phyloP scores from a whole-genome alignment of 352 stramenopile genomes.

The Phytophthora tubulina region DNA sequence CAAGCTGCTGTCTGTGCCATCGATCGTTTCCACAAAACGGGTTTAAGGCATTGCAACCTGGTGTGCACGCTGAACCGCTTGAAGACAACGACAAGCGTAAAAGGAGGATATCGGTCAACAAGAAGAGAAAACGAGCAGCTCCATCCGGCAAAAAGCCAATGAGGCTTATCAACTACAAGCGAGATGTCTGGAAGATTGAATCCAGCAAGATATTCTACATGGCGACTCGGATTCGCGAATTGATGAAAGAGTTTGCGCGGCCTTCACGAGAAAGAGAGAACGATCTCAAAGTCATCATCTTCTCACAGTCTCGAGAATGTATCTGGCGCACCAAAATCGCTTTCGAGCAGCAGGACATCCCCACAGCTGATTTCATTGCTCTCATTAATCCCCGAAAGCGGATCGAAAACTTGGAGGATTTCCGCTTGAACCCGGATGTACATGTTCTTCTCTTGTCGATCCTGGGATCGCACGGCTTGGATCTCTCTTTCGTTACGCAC shows the following conservation, averaged over 20 bases:
- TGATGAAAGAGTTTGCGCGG: slow-evolving; percentile 49
- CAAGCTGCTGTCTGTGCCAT: slow-evolving; percentile 56
- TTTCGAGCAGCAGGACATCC: slow-evolving; percentile 64
- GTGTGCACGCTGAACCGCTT: slow-evolving; percentile 33
- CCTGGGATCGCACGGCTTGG: slow-evolving; percentile 94
- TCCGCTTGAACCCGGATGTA: slow-evolving; percentile 57
- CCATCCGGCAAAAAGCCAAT: slow-evolving; percentile 2
- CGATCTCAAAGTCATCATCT: slow-evolving; percentile 75
- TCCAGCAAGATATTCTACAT: slow-evolving; percentile 76
- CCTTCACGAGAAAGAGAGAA: slow-evolving; percentile 9
- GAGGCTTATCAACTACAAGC: slow-evolving; percentile 34
- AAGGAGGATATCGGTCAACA: slow-evolving; percentile 8
- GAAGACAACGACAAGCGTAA: slow-evolving; percentile 22
- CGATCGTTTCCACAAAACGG: slow-evolving; percentile 72
- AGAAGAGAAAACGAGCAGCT: slow-evolving; percentile 13
- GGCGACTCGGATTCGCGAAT: slow-evolving; percentile 55
- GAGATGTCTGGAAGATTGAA: slow-evolving; percentile 36
- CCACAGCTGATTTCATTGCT: slow-evolving; percentile 64
- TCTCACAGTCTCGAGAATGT: slow-evolving; percentile 75
- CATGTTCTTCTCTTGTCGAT: slow-evolving; percentile 94
- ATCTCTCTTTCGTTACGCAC: slow-evolving; percentile 98
- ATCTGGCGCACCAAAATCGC: slow-evolving; percentile 72
- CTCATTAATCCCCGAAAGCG: slow-evolving; percentile 43
- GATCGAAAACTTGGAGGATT: slow-evolving; percentile 56
- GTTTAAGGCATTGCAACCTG: slow-evolving; percentile 86